Base-by-base conservation (phyloP, 2,329 filamentous ascomycete genomes). In the Monosporascus sp. region DNA sequence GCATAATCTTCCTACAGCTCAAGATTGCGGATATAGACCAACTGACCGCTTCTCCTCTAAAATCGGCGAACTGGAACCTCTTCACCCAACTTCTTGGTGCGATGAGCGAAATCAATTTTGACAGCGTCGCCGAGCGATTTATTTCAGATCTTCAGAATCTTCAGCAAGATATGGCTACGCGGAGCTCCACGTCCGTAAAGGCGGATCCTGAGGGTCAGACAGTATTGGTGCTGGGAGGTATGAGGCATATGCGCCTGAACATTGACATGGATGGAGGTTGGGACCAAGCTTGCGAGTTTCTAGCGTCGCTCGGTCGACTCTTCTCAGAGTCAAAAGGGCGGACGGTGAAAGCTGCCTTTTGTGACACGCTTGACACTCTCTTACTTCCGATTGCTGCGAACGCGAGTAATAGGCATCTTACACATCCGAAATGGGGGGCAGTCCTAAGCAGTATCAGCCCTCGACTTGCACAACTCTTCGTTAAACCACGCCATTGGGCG, bases 1-100 rank as follows among this genome's bases (percentile, higher is more conserved):
- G 86, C 57, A 96, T 99, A 55, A 96, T 99, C 51, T 99, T 97
- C 68, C 87, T 87, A n/a, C 94, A 97, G 68, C 78, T 99, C 9
- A 95, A 92, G 65, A 88, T 87, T 46, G 88, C 91, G 7, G 92
- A 97, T 55, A 85, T 89, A 0, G 90, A 96, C 7, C 85, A 92
- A 63, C 75, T 93, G 3, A 76, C 84, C 56, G 77, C 86, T 8
- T 96, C 91, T 0, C 85, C 89, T 1, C 76, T 97, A 24, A 90
- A 91, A 59, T 84, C 94, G 71, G 89, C 94, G 15, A 99, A 99
- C 64, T 99, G 93, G 93, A 89, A 90, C 54, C 84, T 99, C 3
- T 97, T 97, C 68, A 87, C 90, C 20, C 89, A 96, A 63, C 76
- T 99, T 3, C 81, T 99, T 1, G 94, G 95, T n/a, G 88, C 92